These are phyloP conservation scores for Penicillium salamii DNA, from an alignment of 495 filamentous ascomycete species.

Conservation along the genomic window DNA sequence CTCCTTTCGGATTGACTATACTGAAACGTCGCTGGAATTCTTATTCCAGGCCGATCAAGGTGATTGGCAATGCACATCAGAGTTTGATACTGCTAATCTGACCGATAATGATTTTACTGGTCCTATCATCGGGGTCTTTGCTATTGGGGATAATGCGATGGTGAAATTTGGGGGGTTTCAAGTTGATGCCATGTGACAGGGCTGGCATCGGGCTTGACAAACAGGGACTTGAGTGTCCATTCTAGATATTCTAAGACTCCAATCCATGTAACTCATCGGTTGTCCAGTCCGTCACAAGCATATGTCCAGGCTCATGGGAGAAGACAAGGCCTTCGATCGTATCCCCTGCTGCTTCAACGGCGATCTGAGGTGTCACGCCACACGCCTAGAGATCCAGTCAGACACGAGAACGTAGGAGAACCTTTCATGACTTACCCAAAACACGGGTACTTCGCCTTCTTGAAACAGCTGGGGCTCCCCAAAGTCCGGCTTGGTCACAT, in stretches of 20 bases:
- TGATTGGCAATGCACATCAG: neutral
- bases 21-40: neutral
- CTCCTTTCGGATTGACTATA: neutral
- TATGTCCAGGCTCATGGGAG: constrained; percentile 54
- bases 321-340: constrained; percentile 48
- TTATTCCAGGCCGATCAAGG: neutral
- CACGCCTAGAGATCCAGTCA: constrained; percentile 37
- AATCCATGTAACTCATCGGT: constrained; percentile 14
- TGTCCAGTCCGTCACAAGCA: constrained; percentile 51
- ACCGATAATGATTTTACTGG: constrained; percentile 7
- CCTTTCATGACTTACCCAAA: constrained; percentile 35
- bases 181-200: constrained; percentile 1
- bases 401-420: neutral
- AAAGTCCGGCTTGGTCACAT: constrained; percentile 46
- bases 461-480: constrained; percentile 34
- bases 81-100: neutral
- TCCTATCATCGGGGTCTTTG: neutral
- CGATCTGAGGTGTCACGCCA: constrained; percentile 57
- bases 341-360: constrained; percentile 44
- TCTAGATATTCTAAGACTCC: constrained; percentile 7
- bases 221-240: too few relatives aligned
- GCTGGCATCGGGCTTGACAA: too few relatives aligned
- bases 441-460: constrained; percentile 50
- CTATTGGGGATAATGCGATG: neutral
- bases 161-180: neutral